Conservation (phyloP, 129 eudicot species). For the Tanacetum coccineum region DNA sequence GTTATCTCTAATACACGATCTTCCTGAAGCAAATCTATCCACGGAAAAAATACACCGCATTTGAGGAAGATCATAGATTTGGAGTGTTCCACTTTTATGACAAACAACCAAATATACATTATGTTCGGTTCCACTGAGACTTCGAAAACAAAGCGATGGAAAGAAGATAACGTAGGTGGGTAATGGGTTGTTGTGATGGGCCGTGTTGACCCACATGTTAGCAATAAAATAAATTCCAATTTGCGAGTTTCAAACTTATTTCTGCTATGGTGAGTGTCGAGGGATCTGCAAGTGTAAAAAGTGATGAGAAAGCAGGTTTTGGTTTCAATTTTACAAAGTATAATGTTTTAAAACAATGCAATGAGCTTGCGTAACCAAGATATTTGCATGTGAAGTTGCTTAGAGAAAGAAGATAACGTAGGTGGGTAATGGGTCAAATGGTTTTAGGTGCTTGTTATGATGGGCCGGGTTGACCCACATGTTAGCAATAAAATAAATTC, state of each 20-base stretch:
- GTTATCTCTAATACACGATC: conserved; percentile 55
- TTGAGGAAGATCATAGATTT: conserved; percentile 76
- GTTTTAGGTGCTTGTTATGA: too few relatives aligned
- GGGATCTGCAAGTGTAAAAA: conserved; percentile 50
- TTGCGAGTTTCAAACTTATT: conserved; percentile 50
- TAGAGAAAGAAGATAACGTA: too few relatives aligned
- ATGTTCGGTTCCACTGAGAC: conserved; percentile 78
- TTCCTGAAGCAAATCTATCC: conserved; percentile 77
- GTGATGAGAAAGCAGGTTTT: background rate
- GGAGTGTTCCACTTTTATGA: conserved; percentile 73
- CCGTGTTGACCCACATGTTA: too few relatives aligned
- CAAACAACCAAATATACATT: conserved; percentile 79
- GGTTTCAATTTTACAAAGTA: background rate
- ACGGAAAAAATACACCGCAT: conserved; percentile 67
- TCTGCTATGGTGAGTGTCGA: conserved; percentile 60
- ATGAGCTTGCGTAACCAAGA: too few relatives aligned
- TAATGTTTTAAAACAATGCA: too few relatives aligned
- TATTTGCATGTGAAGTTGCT: too few relatives aligned
- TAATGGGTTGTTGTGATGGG: too few relatives aligned
- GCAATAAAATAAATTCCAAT: too few relatives aligned
- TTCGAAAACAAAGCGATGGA: conserved; percentile 91
- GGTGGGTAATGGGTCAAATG: too few relatives aligned
- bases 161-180: too few relatives aligned
- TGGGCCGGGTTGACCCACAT: too few relatives aligned
- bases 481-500: too few relatives aligned